Percentiles rank a stretch among this genome's conserved stretches.
phyloP scores from a whole-genome alignment of 140 eudicot species.

The Ambrosia hybrid region DNA sequence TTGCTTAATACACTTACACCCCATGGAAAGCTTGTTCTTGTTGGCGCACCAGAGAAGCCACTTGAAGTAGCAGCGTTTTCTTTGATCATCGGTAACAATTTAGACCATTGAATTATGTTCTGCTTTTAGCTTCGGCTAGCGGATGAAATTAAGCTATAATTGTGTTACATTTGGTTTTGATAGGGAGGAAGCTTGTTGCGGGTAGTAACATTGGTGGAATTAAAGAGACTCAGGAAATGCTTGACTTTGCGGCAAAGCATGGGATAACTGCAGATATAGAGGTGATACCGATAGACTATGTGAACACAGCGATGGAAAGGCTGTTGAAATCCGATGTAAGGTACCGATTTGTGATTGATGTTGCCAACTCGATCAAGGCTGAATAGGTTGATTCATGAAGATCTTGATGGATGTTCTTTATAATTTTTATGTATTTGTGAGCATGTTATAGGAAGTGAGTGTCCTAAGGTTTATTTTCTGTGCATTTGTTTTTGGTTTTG shows the following conservation, averaged over 20 bases:
- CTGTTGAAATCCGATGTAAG: slow-evolving; percentile 47
- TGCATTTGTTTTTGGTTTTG: slow-evolving; percentile 24
- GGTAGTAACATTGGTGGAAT: slow-evolving; percentile 62
- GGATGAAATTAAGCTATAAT: background rate
- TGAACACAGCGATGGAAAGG: slow-evolving; percentile 59
- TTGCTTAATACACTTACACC: slow-evolving; percentile 37
- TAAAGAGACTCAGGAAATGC: slow-evolving; percentile 62
- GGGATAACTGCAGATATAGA: slow-evolving; percentile 48
- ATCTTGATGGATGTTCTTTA: background rate
- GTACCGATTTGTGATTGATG: slow-evolving; percentile 54
- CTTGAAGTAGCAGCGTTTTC: slow-evolving; percentile 50
- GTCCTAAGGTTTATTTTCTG: background rate
- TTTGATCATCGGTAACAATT: slow-evolving; percentile 40
- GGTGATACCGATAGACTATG: slow-evolving; percentile 40
- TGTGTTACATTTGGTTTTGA: background rate
- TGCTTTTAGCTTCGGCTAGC: background rate
- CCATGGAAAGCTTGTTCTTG: slow-evolving; percentile 60
- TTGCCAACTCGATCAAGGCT: slow-evolving; percentile 44
- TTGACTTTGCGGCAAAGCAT: slow-evolving; percentile 51
- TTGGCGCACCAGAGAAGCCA: slow-evolving; percentile 59
- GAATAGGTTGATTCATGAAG: slow-evolving; percentile 22
- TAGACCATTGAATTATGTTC: background rate
- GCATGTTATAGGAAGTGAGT: background rate
- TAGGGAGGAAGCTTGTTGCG: slow-evolving; percentile 53
- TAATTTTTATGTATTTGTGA: background rate